Evolutionary conservation across 495 filamentous ascomycete genomes (phyloP).

Genomic region (Xylaria bambusicola): DNA sequence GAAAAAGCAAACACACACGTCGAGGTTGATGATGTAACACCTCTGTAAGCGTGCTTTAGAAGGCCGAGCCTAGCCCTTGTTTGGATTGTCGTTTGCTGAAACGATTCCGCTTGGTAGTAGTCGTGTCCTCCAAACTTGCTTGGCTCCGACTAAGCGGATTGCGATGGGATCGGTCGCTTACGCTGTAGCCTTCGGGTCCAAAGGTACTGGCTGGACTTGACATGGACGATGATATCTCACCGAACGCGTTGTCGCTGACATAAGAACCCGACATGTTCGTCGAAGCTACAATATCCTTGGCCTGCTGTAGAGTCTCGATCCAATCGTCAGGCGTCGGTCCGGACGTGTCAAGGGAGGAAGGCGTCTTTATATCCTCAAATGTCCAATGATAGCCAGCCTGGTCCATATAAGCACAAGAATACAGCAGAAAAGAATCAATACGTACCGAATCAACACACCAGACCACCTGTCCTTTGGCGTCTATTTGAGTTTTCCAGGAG

Average conservation of each 20-base stretch:
- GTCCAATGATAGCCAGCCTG: conserved; percentile 88
- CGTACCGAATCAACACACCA: conserved; percentile 96
- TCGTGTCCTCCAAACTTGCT: conserved; percentile 57
- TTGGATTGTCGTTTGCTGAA: conserved; percentile 91
- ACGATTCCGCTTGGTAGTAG: conserved; percentile 62
- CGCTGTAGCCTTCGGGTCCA: conserved; percentile 47
- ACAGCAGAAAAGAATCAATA: conserved; percentile 23
- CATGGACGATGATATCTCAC: conserved; percentile 68
- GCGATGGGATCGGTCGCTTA: conserved; percentile 52
- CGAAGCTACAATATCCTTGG: conserved; percentile 75
- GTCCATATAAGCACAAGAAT: conserved; percentile 23
- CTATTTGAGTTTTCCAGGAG: conserved; percentile 74
- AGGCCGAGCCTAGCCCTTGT: conserved; percentile 81
- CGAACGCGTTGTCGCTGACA: conserved; percentile 68
- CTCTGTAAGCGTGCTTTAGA: conserved; percentile 46
- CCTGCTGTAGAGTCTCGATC: conserved; percentile 80
- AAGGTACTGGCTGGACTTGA: conserved; percentile 79
- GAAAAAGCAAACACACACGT: conserved; percentile 14
- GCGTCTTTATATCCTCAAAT: conserved; percentile 81
- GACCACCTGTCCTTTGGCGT: conserved; percentile 77
- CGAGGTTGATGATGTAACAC: background rate
- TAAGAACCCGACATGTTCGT: conserved; percentile 68
- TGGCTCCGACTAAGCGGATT: conserved; percentile 57
- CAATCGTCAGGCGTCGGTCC: conserved; percentile 65
- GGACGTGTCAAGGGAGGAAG: conserved; percentile 43